phyloP scores from a whole-genome alignment of 2,329 filamentous ascomycete genomes.

The Botrytis elliptica region DNA sequence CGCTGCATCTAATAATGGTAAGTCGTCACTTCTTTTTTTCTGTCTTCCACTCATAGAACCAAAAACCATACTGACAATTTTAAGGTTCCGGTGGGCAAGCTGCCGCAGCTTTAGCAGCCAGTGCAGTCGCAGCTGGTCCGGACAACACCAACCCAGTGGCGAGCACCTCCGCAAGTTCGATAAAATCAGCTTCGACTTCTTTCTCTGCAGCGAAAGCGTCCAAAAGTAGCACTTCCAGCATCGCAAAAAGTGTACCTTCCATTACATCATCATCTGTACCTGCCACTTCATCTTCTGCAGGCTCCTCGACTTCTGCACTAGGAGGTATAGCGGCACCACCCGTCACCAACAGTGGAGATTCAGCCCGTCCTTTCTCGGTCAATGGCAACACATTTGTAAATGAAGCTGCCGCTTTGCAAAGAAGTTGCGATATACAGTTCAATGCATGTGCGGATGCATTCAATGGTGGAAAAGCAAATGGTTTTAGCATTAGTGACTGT shows the following conservation, averaged over 20 bases:
- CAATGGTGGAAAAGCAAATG: conserved; percentile 46
- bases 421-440: conserved; percentile 63
- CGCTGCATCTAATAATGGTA: conserved; percentile 26
- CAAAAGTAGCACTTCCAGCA: background rate
- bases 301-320: conserved; percentile 36
- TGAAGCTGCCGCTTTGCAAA: conserved; percentile 53
- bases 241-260: background rate
- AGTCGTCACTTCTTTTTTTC: background rate
- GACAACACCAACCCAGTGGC: conserved; percentile 14
- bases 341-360: conserved; percentile 50
- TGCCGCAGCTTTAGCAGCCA: conserved; percentile 24
- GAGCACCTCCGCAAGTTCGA: conserved; percentile 13
- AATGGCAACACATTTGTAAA: conserved; percentile 58
- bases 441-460: conserved; percentile 58
- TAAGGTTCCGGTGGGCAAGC: conserved; percentile 23
- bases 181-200: conserved; percentile 17
- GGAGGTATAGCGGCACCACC: conserved; percentile 51
- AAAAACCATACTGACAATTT: background rate
- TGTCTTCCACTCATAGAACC: background rate
- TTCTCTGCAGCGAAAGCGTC: background rate
- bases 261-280: background rate
- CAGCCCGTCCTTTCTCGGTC: conserved; percentile 53
- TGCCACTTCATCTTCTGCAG: background rate
- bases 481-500: conserved; percentile 31
- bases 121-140: conserved; percentile 24